phyloP scores from a whole-genome alignment of 176 grass and related monocot genomes.

The Carex cristatella region DNA sequence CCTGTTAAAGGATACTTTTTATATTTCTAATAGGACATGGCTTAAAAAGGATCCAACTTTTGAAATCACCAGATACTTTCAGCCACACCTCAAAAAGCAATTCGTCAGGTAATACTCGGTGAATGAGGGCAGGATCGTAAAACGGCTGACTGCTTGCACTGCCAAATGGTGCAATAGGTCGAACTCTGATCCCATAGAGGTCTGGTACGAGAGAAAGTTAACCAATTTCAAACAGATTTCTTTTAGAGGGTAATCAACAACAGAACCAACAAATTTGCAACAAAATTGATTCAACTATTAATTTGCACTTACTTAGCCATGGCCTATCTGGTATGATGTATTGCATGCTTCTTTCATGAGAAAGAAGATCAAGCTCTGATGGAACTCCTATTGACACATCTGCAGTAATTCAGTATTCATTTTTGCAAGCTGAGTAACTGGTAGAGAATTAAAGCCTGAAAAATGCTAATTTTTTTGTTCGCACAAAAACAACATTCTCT shows the following conservation, averaged over 20 bases:
- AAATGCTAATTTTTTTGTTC: neutral
- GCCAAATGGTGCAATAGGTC: constrained; percentile 51
- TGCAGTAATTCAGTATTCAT: constrained; percentile 26
- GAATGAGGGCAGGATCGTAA: constrained; percentile 73
- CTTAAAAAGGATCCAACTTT: neutral
- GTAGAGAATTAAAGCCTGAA: neutral
- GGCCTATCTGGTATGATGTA: constrained; percentile 76
- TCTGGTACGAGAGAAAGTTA: constrained; percentile 37
- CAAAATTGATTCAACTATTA: constrained; percentile 4
- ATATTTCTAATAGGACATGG: neutral
- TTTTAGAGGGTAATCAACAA: constrained; percentile 15
- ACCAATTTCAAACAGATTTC: constrained; percentile 7
- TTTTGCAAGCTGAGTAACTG: constrained; percentile 15
- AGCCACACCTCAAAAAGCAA: constrained; percentile 63
- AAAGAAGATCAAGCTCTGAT: constrained; percentile 46
- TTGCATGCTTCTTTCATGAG: constrained; percentile 46
- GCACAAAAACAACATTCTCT: neutral
- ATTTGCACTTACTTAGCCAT: constrained; percentile 73
- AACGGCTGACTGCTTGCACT: constrained; percentile 60
- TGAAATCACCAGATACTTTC: constrained; percentile 14
- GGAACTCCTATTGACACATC: constrained; percentile 55
- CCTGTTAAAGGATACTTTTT: constrained; percentile 35
- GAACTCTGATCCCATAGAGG: constrained; percentile 87
- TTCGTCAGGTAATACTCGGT: constrained; percentile 75
- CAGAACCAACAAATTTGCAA: neutral